Percentiles rank a stretch among this genome's conserved stretches.
Conservation (phyloP, 257 asterid genomes). For the Penstemon barbatus region DNA sequence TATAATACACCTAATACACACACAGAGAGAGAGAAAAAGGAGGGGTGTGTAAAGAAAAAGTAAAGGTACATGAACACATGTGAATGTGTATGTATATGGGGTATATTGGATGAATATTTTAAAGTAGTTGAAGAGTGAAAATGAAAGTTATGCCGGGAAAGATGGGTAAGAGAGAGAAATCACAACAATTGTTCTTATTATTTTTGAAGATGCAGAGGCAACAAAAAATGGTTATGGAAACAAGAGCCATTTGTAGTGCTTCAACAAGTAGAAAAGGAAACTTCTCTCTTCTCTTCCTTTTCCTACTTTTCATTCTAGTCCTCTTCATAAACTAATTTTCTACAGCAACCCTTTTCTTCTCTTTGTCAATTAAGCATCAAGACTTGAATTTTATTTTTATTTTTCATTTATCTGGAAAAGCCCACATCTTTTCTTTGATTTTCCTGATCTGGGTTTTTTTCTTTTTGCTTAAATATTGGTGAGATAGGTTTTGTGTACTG, state of each 20-base stretch:
- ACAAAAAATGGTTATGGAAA: constrained; percentile 59
- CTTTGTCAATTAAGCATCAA: constrained; percentile 26
- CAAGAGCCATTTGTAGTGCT: constrained; percentile 54
- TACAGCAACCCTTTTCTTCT: not conserved
- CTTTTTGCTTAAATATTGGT: constrained; percentile 16
- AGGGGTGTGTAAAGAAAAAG: constrained; percentile 1
- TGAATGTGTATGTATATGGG: constrained; percentile 8
- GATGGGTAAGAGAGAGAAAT: constrained; percentile 40
- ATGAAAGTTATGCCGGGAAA: constrained; percentile 32
- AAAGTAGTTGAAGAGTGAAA: constrained; percentile 30
- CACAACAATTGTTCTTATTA: constrained; percentile 33
- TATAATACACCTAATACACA: not conserved
- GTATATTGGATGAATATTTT: constrained; percentile 32
- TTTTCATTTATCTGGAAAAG: constrained; percentile 34
- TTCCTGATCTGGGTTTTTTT: constrained; percentile 47
- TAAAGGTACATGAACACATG: constrained; percentile 29
- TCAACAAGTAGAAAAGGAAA: constrained; percentile 45
- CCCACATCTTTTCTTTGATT: constrained; percentile 32
- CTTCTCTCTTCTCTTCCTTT: constrained; percentile 66
- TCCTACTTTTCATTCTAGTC: constrained; percentile 73
- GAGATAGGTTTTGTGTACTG: constrained; percentile 25
- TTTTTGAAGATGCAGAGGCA: constrained; percentile 41
- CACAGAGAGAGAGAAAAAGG: constrained; percentile 12
- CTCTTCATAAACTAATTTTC: constrained; percentile 63
- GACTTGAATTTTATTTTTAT: constrained; percentile 32